Conservation (phyloP, 2,329 filamentous ascomycete species). For the Botryosphaeria dothidea region DNA sequence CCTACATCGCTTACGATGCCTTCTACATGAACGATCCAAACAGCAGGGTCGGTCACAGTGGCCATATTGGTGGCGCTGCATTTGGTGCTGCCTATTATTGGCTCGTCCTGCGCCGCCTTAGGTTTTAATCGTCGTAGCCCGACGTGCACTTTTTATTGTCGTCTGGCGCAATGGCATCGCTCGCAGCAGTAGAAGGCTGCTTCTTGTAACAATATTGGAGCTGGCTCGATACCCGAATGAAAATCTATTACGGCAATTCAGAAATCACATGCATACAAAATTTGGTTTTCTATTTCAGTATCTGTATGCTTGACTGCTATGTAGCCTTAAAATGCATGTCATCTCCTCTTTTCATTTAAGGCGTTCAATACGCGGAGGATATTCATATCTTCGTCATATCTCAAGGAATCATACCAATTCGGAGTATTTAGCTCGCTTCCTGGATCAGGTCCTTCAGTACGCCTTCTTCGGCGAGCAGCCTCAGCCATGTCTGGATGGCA, state of each 20-base stretch:
- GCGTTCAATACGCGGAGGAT: too few relatives aligned
- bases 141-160: not conserved
- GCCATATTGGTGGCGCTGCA: conserved; percentile 46
- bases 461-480: conserved; percentile 65
- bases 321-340: not conserved
- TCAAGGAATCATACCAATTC: too few relatives aligned
- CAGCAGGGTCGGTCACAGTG: conserved; percentile 40
- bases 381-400: not conserved
- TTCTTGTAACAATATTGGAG: not conserved
- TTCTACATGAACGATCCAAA: conserved; percentile 36
- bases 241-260: not conserved
- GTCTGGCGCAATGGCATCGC: not conserved
- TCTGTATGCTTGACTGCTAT: not conserved
- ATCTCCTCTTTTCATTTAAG: not conserved
- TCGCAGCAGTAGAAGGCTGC: not conserved
- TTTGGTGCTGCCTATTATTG: conserved; percentile 40
- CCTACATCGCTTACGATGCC: conserved; percentile 41
- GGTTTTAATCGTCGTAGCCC: not conserved
- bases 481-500: conserved; percentile 68
- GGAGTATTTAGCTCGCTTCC: conserved; percentile 6
- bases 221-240: not conserved
- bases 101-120: conserved; percentile 21
- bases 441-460: conserved; percentile 11
- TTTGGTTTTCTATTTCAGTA: not conserved
- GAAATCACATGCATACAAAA: not conserved